These are phyloP conservation scores for Pseudomonodictys pantanalensis DNA, from an alignment of 495 filamentous ascomycete species.

Conservation along the genomic window DNA sequence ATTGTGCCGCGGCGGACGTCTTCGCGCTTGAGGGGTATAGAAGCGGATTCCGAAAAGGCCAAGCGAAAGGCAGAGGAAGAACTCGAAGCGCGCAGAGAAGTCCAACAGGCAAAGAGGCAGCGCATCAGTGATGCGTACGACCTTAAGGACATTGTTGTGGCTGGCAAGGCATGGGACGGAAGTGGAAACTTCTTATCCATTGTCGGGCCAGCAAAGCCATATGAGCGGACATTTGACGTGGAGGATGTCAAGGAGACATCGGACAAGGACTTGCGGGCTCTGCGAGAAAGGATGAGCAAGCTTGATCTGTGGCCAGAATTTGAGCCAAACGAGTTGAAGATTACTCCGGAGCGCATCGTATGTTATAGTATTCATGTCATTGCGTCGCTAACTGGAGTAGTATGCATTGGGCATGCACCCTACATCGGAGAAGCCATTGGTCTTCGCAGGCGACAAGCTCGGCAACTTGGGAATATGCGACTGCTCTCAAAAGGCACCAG, in stretches of 20 bases:
- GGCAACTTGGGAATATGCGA: slow-evolving; percentile 94
- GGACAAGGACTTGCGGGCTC: slow-evolving; percentile 68
- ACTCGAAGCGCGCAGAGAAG: slow-evolving; percentile 56
- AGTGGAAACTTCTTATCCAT: slow-evolving; percentile 53
- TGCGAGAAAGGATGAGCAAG: slow-evolving; percentile 77
- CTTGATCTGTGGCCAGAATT: slow-evolving; percentile 79
- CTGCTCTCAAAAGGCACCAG: slow-evolving; percentile 65
- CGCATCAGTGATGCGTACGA: slow-evolving; percentile 69
- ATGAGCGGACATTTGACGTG: slow-evolving; percentile 76
- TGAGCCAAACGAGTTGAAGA: slow-evolving; percentile 83
- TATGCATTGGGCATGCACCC: slow-evolving; percentile 91
- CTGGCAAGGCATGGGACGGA: slow-evolving; percentile 61
- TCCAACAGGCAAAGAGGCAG: slow-evolving; percentile 65
- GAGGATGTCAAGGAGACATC: slow-evolving; percentile 77
- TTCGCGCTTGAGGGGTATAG: slow-evolving; percentile 62
- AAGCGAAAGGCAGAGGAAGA: slow-evolving; percentile 82
- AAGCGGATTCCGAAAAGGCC: slow-evolving; percentile 66
- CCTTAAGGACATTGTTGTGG: slow-evolving; percentile 74
- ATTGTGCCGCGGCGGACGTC: slow-evolving; percentile 59
- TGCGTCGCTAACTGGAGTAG: slow-evolving; percentile 4
- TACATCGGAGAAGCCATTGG: slow-evolving; percentile 72
- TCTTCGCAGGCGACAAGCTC: slow-evolving; percentile 96
- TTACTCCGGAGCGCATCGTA: slow-evolving; percentile 79
- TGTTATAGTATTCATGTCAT: slow-evolving; percentile 6
- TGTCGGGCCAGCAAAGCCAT: slow-evolving; percentile 67